Percentiles rank a stretch among this genome's conserved stretches.
Conservation (phyloP, 176 grass and related monocot genomes). For the Ensete glaucum region DNA sequence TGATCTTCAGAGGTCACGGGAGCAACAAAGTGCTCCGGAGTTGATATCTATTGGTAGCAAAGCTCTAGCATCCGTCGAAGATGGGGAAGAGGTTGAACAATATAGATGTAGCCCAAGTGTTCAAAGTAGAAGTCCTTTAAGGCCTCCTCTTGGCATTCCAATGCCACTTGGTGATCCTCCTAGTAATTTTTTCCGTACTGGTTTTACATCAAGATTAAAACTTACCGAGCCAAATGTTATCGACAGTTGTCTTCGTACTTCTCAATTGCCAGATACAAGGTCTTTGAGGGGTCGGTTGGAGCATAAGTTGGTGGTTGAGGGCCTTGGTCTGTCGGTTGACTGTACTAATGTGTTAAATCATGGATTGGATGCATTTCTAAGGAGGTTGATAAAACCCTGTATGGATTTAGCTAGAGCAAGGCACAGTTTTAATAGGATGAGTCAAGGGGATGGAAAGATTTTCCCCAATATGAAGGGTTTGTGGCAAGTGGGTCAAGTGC, state of each 20-base stretch:
- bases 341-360: slow-evolving; percentile 41
- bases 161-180: not conserved
- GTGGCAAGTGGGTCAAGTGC: slow-evolving; percentile 4
- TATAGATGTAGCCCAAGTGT: slow-evolving; percentile 42
- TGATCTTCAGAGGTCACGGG: slow-evolving; percentile 24
- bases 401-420: slow-evolving; percentile 45
- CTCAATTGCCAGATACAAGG: slow-evolving; percentile 40
- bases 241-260: slow-evolving; percentile 27
- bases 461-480: slow-evolving; percentile 22
- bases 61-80: slow-evolving; percentile 52
- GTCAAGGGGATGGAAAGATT: slow-evolving; percentile 21
- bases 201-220: slow-evolving; percentile 3
- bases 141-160: slow-evolving; percentile 45
- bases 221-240: slow-evolving; percentile 2
- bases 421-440: slow-evolving; percentile 24
- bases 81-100: slow-evolving; percentile 89
- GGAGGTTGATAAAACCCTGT: slow-evolving; percentile 57
- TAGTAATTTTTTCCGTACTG: not conserved
- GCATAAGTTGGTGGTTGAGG: slow-evolving; percentile 29
- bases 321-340: slow-evolving; percentile 33
- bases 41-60: slow-evolving; percentile 29
- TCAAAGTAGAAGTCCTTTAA: slow-evolving; percentile 55
- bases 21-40: slow-evolving; percentile 27
- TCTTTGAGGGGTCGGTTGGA: slow-evolving; percentile 31
- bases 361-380: slow-evolving; percentile 51